Base-by-base conservation (phyloP, 306 rosid genomes). In the Quercus alba region DNA sequence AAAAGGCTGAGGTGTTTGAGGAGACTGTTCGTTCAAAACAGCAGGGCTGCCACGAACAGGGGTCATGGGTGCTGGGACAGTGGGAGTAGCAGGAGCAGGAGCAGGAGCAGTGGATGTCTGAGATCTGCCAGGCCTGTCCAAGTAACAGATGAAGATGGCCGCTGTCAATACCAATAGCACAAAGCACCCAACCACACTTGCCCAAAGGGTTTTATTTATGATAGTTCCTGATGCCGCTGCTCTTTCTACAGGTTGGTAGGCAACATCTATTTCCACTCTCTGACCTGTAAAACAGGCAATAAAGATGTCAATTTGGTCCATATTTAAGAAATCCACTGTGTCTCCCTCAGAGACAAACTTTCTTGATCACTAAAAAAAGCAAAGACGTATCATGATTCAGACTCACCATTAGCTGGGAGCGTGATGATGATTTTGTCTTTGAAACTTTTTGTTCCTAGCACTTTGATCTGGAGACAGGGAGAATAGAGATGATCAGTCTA, bases 1-100 rank as follows among this genome's bases (percentile, higher is more conserved):
- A 71, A 93, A 94, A 4, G 97, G 99, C 91, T 90, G 94, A 12
- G 99, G 99, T 6, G 97, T 94, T 76, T 88, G 89, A 77, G 97
- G 99, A 73, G 99, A 93, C 79, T 72, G 81, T 64, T 95, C 94
- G 0, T 75, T 80, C 56, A 19, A 26, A 75, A 71, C 78, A 14
- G 71, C 77, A 14, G 92, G 83, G 55, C 86, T 86, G 81, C 87
- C 77, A 58, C 84, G 89, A 66, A 75, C 89, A 15, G 97, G 95
- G 18, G 97, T 93, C 69, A 28, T 19, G 5, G 97, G 94, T 17
- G 88, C 82, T 30, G 87, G 84, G 57, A 64, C 25, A 77, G 78
- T 83, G 70, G 91, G 75, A 20, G 90, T 28, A 77, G 84, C 75
- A 23, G 11, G 41, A 35, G 41, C 41, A n/a, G 11, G 25, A 75